Percentiles rank a stretch among this genome's conserved stretches.
Conservation (phyloP, 768 basidiomycete species). For the Serpula lacrymans region DNA sequence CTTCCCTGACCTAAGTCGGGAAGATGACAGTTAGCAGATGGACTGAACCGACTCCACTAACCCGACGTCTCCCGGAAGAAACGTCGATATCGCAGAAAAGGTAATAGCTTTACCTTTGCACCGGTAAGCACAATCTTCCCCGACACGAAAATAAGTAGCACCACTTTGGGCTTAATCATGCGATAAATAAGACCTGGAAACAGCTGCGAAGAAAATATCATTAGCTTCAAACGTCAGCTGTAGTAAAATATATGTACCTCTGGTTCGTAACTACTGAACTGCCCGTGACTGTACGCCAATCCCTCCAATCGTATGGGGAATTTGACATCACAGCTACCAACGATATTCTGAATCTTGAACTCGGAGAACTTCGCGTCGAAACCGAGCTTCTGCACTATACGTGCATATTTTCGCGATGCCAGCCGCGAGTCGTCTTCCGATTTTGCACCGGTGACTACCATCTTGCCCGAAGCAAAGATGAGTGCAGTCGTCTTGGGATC, state of each 20-base stretch:
- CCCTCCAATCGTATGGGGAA: conserved; percentile 98
- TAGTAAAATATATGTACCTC: conserved; percentile 57
- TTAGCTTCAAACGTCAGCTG: background rate
- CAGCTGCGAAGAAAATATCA: conserved; percentile 47
- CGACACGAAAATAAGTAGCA: conserved; percentile 96
- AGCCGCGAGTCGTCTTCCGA: conserved; percentile 96
- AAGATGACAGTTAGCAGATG: conserved; percentile 44
- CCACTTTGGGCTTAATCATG: conserved; percentile 99
- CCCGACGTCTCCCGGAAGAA: conserved; percentile 29
- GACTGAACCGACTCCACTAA: conserved; percentile 48
- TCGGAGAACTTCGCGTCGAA: conserved; percentile 99
- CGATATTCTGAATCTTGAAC: conserved; percentile 99
- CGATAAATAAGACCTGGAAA: conserved; percentile 99
- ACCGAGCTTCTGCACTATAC: conserved; percentile 98
- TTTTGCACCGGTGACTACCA: conserved; percentile 99
- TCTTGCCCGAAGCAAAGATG: conserved; percentile 99
- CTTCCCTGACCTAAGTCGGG: conserved; percentile 82
- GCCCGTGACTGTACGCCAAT: conserved; percentile 94
- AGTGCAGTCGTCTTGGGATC: conserved; percentile 99
- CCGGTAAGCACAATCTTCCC: conserved; percentile 99
- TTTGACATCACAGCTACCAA: conserved; percentile 96
- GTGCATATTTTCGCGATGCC: conserved; percentile 97
- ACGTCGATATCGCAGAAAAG: conserved; percentile 30
- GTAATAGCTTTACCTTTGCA: conserved; percentile 74
- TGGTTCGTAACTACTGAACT: conserved; percentile 96